Percentiles rank a stretch among this genome's conserved stretches.
Conservation (phyloP, 352 stramenopile species). For the Thraustochytrium striatum region DNA sequence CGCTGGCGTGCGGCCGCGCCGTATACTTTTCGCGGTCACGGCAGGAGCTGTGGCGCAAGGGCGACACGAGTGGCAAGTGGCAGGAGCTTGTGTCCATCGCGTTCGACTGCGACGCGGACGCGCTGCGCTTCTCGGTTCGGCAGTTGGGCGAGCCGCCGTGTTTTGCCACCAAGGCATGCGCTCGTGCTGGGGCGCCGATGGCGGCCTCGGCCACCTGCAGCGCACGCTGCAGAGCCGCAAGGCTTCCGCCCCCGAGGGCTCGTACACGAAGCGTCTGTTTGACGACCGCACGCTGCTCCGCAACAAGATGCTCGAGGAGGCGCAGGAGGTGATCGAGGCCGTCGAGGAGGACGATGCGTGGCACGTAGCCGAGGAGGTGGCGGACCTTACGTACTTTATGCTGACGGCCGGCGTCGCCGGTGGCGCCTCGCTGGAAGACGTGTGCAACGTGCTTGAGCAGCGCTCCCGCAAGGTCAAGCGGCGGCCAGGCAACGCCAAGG, state of each 20-base stretch:
- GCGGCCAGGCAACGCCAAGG: constrained; percentile 76
- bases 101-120: constrained; percentile 91
- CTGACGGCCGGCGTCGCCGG: constrained; percentile 84
- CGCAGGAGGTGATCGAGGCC: constrained; percentile 83
- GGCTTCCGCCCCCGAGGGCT: constrained; percentile 78
- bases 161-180: constrained; percentile 81
- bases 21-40: constrained; percentile 91
- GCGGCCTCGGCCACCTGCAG: constrained; percentile 68
- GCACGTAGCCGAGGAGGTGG: constrained; percentile 86
- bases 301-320: constrained; percentile 94
- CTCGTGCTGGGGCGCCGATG: constrained; percentile 84
- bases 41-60: constrained; percentile 84
- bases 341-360: constrained; percentile 58
- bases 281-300: constrained; percentile 80
- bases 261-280: constrained; percentile 93
- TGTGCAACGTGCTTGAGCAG: constrained; percentile 82
- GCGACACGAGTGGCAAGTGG: constrained; percentile 86
- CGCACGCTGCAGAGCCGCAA: constrained; percentile 74
- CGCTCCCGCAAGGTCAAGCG: constrained; percentile 84
- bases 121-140: constrained; percentile 85
- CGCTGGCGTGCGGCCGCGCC: constrained; percentile 75
- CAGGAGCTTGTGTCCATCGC: constrained; percentile 86
- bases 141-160: constrained; percentile 63
- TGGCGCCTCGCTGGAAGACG: constrained; percentile 82
- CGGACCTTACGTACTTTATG: constrained; percentile 93